Evolutionary conservation across 2,329 filamentous ascomycete species (phyloP), one percentile per base, ranked within the genome.

Genomic region (Xylaria sp.): DNA sequence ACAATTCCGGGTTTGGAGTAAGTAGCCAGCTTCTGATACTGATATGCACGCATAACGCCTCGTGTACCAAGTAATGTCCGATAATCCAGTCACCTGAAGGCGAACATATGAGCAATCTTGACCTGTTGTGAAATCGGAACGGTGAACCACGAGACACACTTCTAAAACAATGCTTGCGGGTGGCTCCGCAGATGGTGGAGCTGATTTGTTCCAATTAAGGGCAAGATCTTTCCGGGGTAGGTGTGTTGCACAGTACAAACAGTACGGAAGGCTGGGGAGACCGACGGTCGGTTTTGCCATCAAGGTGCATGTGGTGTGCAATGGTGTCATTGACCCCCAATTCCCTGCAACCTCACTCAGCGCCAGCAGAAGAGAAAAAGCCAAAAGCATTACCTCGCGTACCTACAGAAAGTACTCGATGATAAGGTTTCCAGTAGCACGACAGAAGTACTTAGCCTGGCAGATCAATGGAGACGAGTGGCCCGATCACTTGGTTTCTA

Each of bases 301-400:
- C 48, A 56, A 61, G 57, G 58, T 61, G 58, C 51, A 40, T 62
- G 58, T 59, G 62, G 63, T 59, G 44, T 58, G 58, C 57, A 59
- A 69, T 66, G 66, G 63, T 66, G 66, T 69, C 63, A 69, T 69
- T 46, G 63, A 57, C 40, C 31, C 49, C 31, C 49, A 54, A 33
- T 4, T 63, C 42, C 44, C 46, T 53, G 48, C 48, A 49, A 46
- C n/a, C n/a, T 53, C 44, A 51, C 54, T 42, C 54, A 56, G 53
- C 23, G 6, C 26, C 11, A 9, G n/a, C 49, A 17, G 17, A 23
- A 31, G 28, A 31, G 28, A n/a, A 13, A 11, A 51, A 51, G 11
- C 48, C 26, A 31, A 7, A 7, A 31, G 26, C 26, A 10, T 7
- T 28, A 51, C 15, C 15, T 28, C 4, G 9, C 23, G 11, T 28